Percentiles rank a stretch among this genome's conserved stretches.
Conservation (phyloP, 441 rosid genomes). For the Hypseocharis bilobata region DNA sequence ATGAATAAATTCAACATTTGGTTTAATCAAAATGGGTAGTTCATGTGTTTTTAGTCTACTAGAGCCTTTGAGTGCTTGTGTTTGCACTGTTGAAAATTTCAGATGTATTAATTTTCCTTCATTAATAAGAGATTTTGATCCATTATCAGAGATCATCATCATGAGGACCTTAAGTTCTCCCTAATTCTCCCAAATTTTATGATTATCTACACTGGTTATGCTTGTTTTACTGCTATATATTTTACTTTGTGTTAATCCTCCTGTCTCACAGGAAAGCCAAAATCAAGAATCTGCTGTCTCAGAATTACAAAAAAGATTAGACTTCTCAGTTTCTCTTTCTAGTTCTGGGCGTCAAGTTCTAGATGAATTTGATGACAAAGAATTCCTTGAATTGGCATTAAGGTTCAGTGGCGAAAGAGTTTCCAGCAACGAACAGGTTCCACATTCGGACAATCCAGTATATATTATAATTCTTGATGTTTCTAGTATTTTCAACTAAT, state of each 20-base stretch:
- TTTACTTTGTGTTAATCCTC: conserved; percentile 8
- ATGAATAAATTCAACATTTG: not conserved
- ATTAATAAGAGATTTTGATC: not conserved
- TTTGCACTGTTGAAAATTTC: not conserved
- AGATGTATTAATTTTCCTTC: conserved; percentile 8
- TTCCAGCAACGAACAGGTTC: conserved; percentile 39
- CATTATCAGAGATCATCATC: not conserved
- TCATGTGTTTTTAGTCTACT: not conserved
- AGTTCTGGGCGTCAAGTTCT: conserved; percentile 39
- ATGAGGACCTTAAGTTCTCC: conserved; percentile 3
- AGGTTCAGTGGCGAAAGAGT: conserved; percentile 41
- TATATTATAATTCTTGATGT: no score
- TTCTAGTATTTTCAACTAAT: conserved; percentile 17
- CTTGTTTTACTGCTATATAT: not conserved
- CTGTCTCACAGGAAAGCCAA: conserved; percentile 44
- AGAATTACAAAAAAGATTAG: conserved; percentile 59
- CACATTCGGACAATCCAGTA: conserved; percentile 26
- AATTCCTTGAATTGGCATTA: conserved; percentile 61
- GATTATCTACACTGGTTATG: no score
- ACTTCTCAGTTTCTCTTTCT: conserved; percentile 43
- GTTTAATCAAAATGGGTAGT: not conserved
- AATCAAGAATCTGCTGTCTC: conserved; percentile 38
- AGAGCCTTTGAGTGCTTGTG: not conserved
- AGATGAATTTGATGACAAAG: conserved; percentile 65
- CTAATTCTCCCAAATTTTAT: no score